Percentiles rank a stretch among this genome's conserved stretches.
These are phyloP conservation scores for Carallia pectinifolia DNA, from an alignment of 345 rosid genomes.

Conservation along the genomic window DNA sequence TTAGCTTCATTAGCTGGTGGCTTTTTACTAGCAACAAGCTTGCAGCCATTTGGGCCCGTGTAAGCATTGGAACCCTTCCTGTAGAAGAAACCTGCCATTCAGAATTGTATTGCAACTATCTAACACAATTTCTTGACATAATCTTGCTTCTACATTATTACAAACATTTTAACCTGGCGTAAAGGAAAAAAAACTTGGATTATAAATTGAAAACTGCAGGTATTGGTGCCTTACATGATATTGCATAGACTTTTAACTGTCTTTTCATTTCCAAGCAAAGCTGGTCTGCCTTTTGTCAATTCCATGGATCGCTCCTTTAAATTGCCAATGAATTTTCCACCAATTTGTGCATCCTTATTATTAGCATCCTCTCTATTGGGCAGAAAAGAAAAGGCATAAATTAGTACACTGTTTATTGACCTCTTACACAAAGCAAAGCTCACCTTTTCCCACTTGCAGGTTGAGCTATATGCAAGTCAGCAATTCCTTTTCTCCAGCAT, in stretches of 20 bases:
- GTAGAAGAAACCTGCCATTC: constrained; percentile 18
- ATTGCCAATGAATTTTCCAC: constrained; percentile 24
- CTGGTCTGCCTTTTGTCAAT: constrained; percentile 22
- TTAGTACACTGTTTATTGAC: neutral
- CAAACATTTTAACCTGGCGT: neutral
- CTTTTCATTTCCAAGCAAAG: constrained; percentile 27
- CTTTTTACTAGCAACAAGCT: constrained; percentile 30
- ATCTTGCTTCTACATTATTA: neutral
- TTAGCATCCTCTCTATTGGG: constrained; percentile 33
- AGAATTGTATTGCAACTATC: neutral
- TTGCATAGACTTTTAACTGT: constrained; percentile 22
- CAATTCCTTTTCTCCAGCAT: constrained; percentile 26
- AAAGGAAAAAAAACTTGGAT: neutral
- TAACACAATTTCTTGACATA: neutral
- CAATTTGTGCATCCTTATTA: constrained; percentile 24
- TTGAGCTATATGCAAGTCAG: constrained; percentile 14
- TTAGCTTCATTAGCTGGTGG: constrained; percentile 35
- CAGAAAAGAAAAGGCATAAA: constrained; percentile 7
- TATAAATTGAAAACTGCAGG: neutral
- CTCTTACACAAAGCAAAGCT: constrained; percentile 6
- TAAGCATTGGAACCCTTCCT: constrained; percentile 33
- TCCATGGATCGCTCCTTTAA: constrained; percentile 20
- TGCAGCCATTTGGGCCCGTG: constrained; percentile 28
- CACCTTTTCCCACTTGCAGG: constrained; percentile 26
- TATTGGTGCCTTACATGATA: constrained; percentile 31